These are phyloP conservation scores for Aspergillus latus DNA, from an alignment of 2,329 filamentous ascomycete genomes.

Conservation along the genomic window DNA sequence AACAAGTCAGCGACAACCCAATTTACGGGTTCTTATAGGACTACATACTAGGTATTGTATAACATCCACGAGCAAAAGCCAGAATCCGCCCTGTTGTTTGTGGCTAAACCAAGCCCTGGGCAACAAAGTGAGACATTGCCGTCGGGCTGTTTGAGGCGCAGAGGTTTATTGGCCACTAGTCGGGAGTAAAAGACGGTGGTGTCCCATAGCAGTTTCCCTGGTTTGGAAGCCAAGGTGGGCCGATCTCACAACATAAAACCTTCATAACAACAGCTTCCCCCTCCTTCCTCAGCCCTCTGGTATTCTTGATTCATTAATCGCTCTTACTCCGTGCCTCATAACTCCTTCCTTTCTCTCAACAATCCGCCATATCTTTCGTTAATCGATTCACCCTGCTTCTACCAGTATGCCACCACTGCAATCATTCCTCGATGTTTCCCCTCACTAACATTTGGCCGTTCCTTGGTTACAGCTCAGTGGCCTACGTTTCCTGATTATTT, in stretches of 20 bases:
- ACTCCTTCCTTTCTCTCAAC: background rate
- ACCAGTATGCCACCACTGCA: background rate
- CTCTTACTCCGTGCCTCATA: background rate
- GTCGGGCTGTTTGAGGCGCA: conserved; percentile 23
- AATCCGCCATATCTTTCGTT: conserved; percentile 1
- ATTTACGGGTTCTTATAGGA: background rate
- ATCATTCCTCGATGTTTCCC: background rate
- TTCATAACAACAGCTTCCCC: conserved; percentile 27
- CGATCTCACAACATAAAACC: conserved; percentile 30
- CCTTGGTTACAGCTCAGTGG: background rate
- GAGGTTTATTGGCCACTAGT: conserved; percentile 27
- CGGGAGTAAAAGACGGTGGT: conserved; percentile 17
- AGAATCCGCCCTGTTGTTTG: conserved; percentile 3
- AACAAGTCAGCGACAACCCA: background rate
- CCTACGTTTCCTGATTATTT: conserved; percentile 1
- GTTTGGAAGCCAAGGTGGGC: conserved; percentile 24
- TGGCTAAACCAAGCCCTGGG: conserved; percentile 18
- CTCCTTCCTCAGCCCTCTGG: conserved; percentile 23
- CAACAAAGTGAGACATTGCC: conserved; percentile 27
- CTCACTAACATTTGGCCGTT: background rate
- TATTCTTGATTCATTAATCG: conserved; percentile 12
- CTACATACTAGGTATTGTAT: background rate
- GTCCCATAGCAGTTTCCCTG: conserved; percentile 28
- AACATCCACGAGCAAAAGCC: background rate
- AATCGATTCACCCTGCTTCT: conserved; percentile 2